phyloP scores from a whole-genome alignment of 768 basidiomycete species.

The Russula sp. region DNA sequence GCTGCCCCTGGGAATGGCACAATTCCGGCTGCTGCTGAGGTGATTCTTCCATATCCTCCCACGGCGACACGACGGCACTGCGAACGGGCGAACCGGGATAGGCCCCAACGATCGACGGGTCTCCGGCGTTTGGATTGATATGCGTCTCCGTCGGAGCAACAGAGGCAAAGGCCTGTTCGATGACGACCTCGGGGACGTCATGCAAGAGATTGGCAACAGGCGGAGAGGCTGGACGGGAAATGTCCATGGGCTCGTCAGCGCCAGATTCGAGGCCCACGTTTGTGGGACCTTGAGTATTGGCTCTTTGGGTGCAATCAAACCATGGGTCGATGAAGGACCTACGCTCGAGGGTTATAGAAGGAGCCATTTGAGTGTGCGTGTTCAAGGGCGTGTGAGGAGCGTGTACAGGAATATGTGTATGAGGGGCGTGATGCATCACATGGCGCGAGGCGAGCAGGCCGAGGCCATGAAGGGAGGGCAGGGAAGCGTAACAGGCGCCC shows the following conservation, averaged over 20 bases:
- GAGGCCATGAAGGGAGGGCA: slow-evolving; percentile 20
- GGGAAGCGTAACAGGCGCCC: slow-evolving; percentile 13
- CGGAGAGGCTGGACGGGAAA: slow-evolving; percentile 9
- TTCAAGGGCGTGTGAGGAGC: slow-evolving; percentile 7
- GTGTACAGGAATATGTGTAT: slow-evolving; percentile 12
- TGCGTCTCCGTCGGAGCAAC: slow-evolving; percentile 3
- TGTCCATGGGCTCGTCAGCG: slow-evolving; percentile 14
- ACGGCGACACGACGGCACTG: slow-evolving; percentile 27
- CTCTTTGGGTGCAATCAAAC: slow-evolving; percentile 8
- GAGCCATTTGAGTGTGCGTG: slow-evolving; percentile 6
- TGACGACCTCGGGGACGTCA: slow-evolving; percentile 1
- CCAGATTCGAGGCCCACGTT: not conserved
- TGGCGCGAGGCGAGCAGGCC: slow-evolving; percentile 21
- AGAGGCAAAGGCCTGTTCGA: slow-evolving; percentile 6
- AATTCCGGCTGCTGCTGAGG: not conserved
- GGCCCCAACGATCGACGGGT: slow-evolving; percentile 37
- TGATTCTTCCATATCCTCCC: not conserved
- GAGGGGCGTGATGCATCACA: slow-evolving; percentile 15
- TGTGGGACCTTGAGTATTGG: not conserved
- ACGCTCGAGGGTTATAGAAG: slow-evolving; percentile 7
- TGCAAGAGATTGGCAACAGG: not conserved
- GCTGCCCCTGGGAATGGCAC: not conserved
- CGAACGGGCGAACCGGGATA: slow-evolving; percentile 34
- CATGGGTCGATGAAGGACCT: slow-evolving; percentile 15
- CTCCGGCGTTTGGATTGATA: slow-evolving; percentile 24